phyloP scores from a whole-genome alignment of 202 grass and related monocot genomes.

The Panicum hallii region DNA sequence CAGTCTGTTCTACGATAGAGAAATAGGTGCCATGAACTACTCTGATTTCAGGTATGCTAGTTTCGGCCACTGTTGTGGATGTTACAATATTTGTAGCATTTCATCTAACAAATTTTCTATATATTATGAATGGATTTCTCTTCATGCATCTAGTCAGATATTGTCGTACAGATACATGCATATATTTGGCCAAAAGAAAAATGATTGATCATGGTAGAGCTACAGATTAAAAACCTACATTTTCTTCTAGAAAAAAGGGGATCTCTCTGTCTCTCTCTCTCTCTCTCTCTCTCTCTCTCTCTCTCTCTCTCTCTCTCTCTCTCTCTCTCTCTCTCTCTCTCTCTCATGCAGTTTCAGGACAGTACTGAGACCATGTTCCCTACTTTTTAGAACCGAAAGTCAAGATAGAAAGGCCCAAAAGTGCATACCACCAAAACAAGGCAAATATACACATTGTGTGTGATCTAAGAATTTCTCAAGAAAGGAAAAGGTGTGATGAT shows the following conservation, averaged over 20 bases:
- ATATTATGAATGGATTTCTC: background rate
- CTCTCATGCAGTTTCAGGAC: background rate
- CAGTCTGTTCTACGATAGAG: background rate
- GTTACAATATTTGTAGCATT: background rate
- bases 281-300: slow-evolving; percentile 2
- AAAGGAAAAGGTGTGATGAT: slow-evolving; percentile 19
- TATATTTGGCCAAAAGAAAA: too few species aligned
- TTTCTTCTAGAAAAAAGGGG: background rate
- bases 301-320: background rate
- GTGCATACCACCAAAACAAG: slow-evolving; percentile 13
- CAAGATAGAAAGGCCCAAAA: slow-evolving; percentile 10
- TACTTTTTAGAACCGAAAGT: slow-evolving; percentile 35
- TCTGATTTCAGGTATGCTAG: background rate
- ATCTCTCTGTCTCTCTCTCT: background rate
- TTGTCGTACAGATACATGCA: too few species aligned
- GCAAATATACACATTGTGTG: slow-evolving; percentile 26
- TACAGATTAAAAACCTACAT: background rate
- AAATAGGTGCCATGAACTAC: background rate
- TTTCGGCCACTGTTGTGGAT: background rate
- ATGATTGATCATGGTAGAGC: background rate
- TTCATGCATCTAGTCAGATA: background rate
- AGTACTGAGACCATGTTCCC: slow-evolving; percentile 4
- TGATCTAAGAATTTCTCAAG: slow-evolving; percentile 36
- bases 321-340: background rate
- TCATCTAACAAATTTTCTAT: background rate